Percentiles rank a stretch among this genome's conserved stretches.
These are phyloP conservation scores for Diaporthe sp. DNA, from an alignment of 2,329 filamentous ascomycete species.

Conservation along the genomic window DNA sequence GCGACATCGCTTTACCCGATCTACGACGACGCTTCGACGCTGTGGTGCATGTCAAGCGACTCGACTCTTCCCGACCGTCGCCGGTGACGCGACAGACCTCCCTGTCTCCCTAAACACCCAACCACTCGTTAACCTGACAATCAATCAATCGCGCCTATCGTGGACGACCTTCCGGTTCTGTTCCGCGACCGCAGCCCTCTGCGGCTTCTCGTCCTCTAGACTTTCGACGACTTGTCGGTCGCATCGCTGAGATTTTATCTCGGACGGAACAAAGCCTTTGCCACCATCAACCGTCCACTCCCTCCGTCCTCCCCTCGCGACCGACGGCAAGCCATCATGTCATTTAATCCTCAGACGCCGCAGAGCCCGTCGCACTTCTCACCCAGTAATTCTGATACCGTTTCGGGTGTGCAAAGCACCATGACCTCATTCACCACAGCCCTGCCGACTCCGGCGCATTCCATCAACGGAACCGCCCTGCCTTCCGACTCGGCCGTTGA, in stretches of 20 bases:
- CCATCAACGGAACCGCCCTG: constrained; percentile 69
- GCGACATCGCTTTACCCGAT: constrained; percentile 8
- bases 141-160: constrained; percentile 26
- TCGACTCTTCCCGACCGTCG: constrained; percentile 31
- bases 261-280: neutral
- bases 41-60: constrained; percentile 30
- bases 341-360: constrained; percentile 76
- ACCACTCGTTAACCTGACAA: constrained; percentile 10
- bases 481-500: constrained; percentile 59
- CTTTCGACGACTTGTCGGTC: neutral
- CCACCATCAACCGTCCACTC: constrained; percentile 22
- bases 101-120: constrained; percentile 28
- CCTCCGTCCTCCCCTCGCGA: constrained; percentile 28
- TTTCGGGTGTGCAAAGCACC: constrained; percentile 65
- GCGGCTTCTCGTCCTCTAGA: constrained; percentile 32
- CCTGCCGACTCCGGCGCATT: constrained; percentile 73
- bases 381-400: constrained; percentile 66
- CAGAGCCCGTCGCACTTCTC: constrained; percentile 76
- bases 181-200: constrained; percentile 19
- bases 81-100: constrained; percentile 36
- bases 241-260: constrained; percentile 24
- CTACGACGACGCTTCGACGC: constrained; percentile 21
- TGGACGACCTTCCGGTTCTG: neutral
- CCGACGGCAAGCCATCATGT: constrained; percentile 62
- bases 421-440: constrained; percentile 66